Percentiles rank a stretch among this genome's conserved stretches.
Conservation (phyloP, 2,329 filamentous ascomycete species). For the Beauveria australis region DNA sequence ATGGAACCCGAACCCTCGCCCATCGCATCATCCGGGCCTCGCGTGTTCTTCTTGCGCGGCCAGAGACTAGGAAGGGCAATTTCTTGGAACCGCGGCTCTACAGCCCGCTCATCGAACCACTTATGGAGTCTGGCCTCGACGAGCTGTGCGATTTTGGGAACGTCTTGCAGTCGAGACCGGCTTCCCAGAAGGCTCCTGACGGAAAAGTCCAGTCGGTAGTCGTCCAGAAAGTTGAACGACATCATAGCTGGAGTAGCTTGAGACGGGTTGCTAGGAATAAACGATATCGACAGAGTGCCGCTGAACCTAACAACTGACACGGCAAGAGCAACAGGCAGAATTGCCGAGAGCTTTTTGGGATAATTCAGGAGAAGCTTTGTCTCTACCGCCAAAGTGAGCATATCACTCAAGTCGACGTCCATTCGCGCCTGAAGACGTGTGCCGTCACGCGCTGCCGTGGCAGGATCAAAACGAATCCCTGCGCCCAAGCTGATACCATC, state of each 20-base stretch:
- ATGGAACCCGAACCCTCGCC: slow-evolving; percentile 38
- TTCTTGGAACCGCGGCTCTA: slow-evolving; percentile 80
- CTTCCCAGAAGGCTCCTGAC: slow-evolving; percentile 73
- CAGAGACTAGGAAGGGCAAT: slow-evolving; percentile 75
- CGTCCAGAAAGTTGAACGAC: slow-evolving; percentile 87
- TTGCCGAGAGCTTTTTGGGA: slow-evolving; percentile 78
- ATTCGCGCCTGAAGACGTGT: slow-evolving; percentile 84
- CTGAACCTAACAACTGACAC: slow-evolving; percentile 92
- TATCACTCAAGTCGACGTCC: slow-evolving; percentile 94
- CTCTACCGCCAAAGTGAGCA: slow-evolving; percentile 89
- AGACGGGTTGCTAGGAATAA: slow-evolving; percentile 68
- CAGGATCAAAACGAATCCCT: slow-evolving; percentile 43
- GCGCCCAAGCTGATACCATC: slow-evolving; percentile 54
- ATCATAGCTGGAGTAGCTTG: slow-evolving; percentile 75
- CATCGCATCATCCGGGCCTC: slow-evolving; percentile 57
- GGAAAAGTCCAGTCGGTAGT: slow-evolving; percentile 77
- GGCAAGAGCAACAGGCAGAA: slow-evolving; percentile 83
- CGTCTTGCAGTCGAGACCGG: slow-evolving; percentile 72
- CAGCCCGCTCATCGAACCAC: slow-evolving; percentile 82
- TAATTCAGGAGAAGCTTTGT: slow-evolving; percentile 93
- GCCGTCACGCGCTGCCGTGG: slow-evolving; percentile 50
- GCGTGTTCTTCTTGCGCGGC: slow-evolving; percentile 76
- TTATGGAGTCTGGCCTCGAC: slow-evolving; percentile 72
- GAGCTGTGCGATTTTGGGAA: slow-evolving; percentile 80
- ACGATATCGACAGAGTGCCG: slow-evolving; percentile 86